phyloP scores from a whole-genome alignment of 106 monocot species.

The Triglochin maritima region DNA sequence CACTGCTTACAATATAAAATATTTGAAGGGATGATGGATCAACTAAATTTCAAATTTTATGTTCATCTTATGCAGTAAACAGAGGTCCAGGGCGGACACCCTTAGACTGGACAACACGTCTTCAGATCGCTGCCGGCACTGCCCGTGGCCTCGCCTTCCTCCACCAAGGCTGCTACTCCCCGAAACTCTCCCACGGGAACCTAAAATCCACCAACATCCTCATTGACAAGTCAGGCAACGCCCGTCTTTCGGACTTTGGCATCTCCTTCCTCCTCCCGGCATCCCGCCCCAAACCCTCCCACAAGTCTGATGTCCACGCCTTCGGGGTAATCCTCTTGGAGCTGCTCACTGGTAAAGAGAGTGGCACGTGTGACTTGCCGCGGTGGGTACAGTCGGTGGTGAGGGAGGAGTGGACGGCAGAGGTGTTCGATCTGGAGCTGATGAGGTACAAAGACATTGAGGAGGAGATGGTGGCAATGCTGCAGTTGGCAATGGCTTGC shows the following conservation, averaged over 20 bases:
- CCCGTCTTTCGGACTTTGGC: slow-evolving; percentile 47
- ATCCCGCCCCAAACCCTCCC: slow-evolving; percentile 20
- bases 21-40: no score
- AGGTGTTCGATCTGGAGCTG: slow-evolving; percentile 95
- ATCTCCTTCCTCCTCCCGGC: slow-evolving; percentile 29
- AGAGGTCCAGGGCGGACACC: slow-evolving; percentile 79
- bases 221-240: slow-evolving; percentile 47
- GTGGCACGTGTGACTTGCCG: slow-evolving; percentile 29
- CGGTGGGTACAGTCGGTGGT: slow-evolving; percentile 94
- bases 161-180: slow-evolving; percentile 40
- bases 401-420: slow-evolving; percentile 93
- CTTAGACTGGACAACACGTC: slow-evolving; percentile 55
- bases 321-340: slow-evolving; percentile 81
- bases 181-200: slow-evolving; percentile 68
- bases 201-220: slow-evolving; percentile 77
- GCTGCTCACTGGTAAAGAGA: slow-evolving; percentile 55
- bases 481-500: slow-evolving; percentile 76
- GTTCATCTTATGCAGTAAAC: slow-evolving; percentile 31
- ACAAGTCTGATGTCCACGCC: slow-evolving; percentile 63
- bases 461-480: slow-evolving; percentile 86
- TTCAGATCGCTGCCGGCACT: slow-evolving; percentile 46
- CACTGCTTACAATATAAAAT: no score
- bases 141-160: slow-evolving; percentile 73
- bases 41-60: no score
- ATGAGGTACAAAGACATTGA: slow-evolving; percentile 86